Percentiles rank a stretch among this genome's conserved stretches.
phyloP scores from a whole-genome alignment of 805 yeast genomes.

The Candida vaughaniae region DNA sequence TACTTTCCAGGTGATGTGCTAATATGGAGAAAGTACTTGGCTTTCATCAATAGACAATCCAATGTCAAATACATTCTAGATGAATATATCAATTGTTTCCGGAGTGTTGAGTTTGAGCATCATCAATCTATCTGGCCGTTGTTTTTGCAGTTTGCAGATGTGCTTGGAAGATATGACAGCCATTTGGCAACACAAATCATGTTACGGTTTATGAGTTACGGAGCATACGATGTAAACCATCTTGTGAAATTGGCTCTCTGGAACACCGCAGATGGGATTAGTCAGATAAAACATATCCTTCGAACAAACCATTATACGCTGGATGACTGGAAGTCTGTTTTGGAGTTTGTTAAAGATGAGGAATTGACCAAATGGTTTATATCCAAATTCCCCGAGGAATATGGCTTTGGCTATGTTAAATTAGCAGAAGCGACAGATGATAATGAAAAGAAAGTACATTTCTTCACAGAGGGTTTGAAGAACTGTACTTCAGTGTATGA shows the following conservation, averaged over 20 bases:
- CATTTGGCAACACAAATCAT: conserved; percentile 3
- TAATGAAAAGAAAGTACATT: conserved; percentile 20
- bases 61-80: conserved; percentile 8
- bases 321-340: conserved; percentile 26
- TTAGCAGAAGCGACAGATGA: conserved; percentile 39
- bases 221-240: conserved; percentile 8
- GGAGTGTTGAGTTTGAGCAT: conserved; percentile 2
- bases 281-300: background rate
- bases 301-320: background rate
- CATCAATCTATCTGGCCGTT: conserved; percentile 31
- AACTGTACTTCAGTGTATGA: conserved; percentile 54
- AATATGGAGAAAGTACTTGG: conserved; percentile 9
- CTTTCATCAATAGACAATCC: conserved; percentile 7
- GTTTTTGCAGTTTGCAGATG: conserved; percentile 55
- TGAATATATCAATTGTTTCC: conserved; percentile 10
- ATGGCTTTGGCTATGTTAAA: conserved; percentile 46
- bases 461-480: conserved; percentile 49
- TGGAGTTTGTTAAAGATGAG: conserved; percentile 18
- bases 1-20: conserved; percentile 6
- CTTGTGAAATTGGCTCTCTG: conserved; percentile 6
- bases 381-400: conserved; percentile 56
- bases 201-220: conserved; percentile 9
- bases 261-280: background rate
- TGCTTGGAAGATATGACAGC: conserved; percentile 3
- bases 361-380: conserved; percentile 12